Conservation (phyloP, 495 filamentous ascomycete species). For the Annulohypoxylon nitens region DNA sequence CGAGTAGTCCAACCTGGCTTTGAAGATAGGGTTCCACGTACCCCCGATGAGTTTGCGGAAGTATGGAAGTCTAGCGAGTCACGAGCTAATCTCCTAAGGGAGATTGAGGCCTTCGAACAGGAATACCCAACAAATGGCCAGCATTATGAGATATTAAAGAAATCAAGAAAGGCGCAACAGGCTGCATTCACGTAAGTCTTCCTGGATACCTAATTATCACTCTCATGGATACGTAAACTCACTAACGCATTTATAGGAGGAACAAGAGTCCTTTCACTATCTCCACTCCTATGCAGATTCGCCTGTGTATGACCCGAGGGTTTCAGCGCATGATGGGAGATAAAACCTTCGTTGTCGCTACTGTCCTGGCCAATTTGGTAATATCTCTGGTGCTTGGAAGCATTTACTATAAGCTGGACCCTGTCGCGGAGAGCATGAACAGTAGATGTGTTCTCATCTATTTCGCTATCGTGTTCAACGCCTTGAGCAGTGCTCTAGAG, state of each 20-base stretch:
- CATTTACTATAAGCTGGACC: conserved; percentile 22
- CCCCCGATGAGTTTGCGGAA: conserved; percentile 70
- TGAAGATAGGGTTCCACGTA: conserved; percentile 73
- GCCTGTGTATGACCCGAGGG: conserved; percentile 51
- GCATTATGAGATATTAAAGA: conserved; percentile 48
- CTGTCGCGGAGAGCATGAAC: conserved; percentile 28
- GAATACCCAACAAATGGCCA: conserved; percentile 64
- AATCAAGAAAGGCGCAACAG: conserved; percentile 54
- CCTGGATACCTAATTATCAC: neutral
- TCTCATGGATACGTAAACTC: neutral
- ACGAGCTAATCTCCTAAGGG: conserved; percentile 69
- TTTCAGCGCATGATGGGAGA: conserved; percentile 72
- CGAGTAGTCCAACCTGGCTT: conserved; percentile 73
- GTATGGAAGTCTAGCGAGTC: conserved; percentile 50
- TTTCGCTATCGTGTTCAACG: conserved; percentile 30
- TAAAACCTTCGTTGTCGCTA: conserved; percentile 69
- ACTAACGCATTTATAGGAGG: conserved; percentile 22
- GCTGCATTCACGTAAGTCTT: conserved; percentile 39
- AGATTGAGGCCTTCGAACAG: conserved; percentile 71
- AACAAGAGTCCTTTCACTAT: conserved; percentile 69
- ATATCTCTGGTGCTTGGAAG: conserved; percentile 76
- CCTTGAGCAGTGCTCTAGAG: conserved; percentile 22
- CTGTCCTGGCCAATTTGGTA: conserved; percentile 72
- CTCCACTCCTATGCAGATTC: conserved; percentile 69
- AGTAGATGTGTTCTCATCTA: conserved; percentile 24